A percentile compares a stretch with the other conserved stretches of the same genome.
Evolutionary conservation across 345 rosid genomes (phyloP).

Genomic region (Populus nigra): DNA sequence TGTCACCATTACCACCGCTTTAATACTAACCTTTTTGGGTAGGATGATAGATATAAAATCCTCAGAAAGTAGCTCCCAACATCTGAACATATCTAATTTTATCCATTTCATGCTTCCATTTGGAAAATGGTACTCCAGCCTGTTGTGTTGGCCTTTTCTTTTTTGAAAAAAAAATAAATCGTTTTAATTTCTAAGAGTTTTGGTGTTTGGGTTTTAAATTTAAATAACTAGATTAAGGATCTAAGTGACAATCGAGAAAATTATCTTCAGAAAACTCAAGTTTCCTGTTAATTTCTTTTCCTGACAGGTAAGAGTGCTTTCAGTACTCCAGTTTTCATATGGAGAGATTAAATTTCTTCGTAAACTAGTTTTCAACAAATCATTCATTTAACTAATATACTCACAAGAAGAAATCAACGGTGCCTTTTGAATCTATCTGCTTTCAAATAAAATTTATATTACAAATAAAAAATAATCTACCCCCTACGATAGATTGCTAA

Average conservation of each 20-base stretch:
- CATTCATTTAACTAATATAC: neutral
- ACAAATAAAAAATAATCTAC: no score
- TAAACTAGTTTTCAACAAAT: neutral
- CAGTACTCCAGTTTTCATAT: neutral
- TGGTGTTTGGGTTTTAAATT: neutral
- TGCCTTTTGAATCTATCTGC: neutral
- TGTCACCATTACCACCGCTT: no score
- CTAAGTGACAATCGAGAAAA: neutral
- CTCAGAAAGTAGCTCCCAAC: no score
- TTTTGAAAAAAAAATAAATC: no score
- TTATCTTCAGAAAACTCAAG: neutral
- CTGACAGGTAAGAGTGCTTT: neutral
- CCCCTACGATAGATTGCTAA: no score
- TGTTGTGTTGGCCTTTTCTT: neutral
- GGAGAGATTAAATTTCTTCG: neutral
- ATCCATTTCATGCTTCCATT: neutral
- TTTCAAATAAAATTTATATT: neutral
- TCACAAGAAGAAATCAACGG: neutral
- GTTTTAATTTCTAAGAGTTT: neutral
- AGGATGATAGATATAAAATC: no score
- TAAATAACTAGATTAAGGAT: neutral
- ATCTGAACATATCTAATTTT: no score
- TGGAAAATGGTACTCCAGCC: neutral
- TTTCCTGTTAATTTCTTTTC: neutral
- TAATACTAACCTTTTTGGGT: no score